Evolutionary conservation across 1,284 basidiomycete species (phyloP).

Genomic region (Trametes sp.): DNA sequence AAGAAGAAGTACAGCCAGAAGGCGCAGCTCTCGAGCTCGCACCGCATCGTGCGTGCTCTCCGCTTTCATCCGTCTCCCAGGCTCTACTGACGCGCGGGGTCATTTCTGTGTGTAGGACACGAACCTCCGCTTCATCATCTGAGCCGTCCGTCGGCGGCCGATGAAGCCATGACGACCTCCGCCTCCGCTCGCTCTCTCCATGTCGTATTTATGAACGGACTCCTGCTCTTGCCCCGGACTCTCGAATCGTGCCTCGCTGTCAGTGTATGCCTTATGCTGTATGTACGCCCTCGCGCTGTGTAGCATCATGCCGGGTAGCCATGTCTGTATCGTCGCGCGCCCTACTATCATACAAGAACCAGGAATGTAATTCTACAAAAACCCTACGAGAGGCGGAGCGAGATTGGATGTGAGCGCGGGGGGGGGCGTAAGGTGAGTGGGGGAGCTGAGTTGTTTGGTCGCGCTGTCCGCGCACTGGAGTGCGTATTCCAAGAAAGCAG

Average conservation of each 20-base stretch:
- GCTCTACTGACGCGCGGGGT: not conserved
- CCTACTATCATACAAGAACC: constrained; percentile 12
- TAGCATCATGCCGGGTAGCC: not conserved
- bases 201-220: constrained; percentile 3
- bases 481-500: not conserved
- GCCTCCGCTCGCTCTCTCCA: not conserved
- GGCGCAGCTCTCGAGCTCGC: constrained; percentile 80
- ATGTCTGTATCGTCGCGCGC: constrained; percentile 9
- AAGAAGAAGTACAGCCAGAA: constrained; percentile 78
- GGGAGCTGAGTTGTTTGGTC: not conserved
- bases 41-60: constrained; percentile 62
- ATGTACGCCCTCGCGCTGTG: not conserved
- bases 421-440: not conserved
- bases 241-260: not conserved
- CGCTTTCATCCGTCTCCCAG: not conserved
- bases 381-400: not conserved
- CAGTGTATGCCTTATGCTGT: constrained; percentile 1
- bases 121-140: constrained; percentile 45
- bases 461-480: not conserved
- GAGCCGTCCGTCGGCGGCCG: constrained; percentile 9
- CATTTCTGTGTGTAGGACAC: constrained; percentile 45
- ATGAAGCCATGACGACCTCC: not conserved
- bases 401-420: too few relatives aligned
- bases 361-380: constrained; percentile 8
- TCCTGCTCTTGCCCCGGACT: not conserved